Conservation (phyloP, 306 rosid genomes). For the Malus fusca region DNA sequence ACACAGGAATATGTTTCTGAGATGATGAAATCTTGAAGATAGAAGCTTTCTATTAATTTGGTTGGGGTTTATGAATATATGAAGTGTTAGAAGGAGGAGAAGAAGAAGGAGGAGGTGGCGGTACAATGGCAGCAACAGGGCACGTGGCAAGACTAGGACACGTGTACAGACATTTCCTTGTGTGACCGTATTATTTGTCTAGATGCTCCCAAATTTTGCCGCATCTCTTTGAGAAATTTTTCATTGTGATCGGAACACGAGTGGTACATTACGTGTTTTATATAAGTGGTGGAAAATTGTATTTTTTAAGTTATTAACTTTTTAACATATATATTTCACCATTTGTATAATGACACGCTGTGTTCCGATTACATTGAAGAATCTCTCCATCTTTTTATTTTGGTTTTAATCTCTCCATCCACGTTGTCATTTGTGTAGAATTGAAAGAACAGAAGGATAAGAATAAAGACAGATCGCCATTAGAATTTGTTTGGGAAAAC, state of each 20-base stretch:
- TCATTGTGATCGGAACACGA: accelerated
- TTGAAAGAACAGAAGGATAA: too few species aligned
- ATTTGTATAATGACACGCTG: too few species aligned
- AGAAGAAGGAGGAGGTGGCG: slow-evolving; percentile 21
- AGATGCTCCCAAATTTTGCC: neutral
- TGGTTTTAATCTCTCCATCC: too few species aligned
- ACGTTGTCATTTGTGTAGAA: too few species aligned
- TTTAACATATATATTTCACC: accelerated
- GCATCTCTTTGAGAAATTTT: neutral
- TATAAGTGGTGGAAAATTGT: too few species aligned
- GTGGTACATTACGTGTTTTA: too few species aligned
- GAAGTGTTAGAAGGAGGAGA: neutral
- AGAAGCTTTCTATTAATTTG: neutral
- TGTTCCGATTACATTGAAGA: too few species aligned
- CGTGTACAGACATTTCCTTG: neutral
- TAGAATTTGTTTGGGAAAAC: too few species aligned
- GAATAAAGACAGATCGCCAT: too few species aligned
- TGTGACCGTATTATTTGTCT: neutral
- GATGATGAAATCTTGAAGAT: neutral
- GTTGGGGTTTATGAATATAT: neutral
- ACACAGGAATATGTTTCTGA: neutral
- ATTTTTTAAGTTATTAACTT: too few species aligned
- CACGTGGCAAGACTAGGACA: slow-evolving; percentile 29
- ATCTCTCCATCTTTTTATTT: too few species aligned
- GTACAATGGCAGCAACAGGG: slow-evolving; percentile 15